phyloP scores from a whole-genome alignment of 345 rosid species.

The Pistacia integerrima region DNA sequence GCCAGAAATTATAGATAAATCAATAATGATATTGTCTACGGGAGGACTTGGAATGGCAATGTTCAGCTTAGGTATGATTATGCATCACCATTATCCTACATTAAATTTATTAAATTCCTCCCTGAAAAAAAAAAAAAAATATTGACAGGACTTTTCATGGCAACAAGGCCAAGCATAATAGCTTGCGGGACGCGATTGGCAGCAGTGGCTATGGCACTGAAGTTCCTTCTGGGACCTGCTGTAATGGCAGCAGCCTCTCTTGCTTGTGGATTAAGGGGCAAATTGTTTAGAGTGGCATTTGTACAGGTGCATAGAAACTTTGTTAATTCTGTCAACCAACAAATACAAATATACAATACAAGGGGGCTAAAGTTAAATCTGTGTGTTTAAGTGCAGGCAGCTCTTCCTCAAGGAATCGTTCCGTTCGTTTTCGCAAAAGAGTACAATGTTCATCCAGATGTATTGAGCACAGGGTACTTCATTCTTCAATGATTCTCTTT shows the following conservation, averaged over 20 bases:
- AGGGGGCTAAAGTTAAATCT: background rate
- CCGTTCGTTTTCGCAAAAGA: conserved; percentile 93
- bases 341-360: background rate
- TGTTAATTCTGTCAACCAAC: background rate
- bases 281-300: conserved; percentile 54
- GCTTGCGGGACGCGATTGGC: conserved; percentile 74
- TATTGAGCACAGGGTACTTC: conserved; percentile 73
- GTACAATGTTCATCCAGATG: conserved; percentile 76
- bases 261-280: conserved; percentile 48
- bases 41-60: conserved; percentile 99
- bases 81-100: background rate
- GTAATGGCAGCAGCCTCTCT: conserved; percentile 70
- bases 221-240: conserved; percentile 67
- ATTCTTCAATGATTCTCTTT: background rate
- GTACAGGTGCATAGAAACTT: conserved; percentile 52
- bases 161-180: conserved; percentile 59
- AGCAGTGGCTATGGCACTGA: conserved; percentile 53
- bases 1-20: conserved; percentile 66
- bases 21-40: conserved; percentile 61
- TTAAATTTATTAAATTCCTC: background rate
- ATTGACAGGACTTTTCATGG: conserved; percentile 82
- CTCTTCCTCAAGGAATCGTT: conserved; percentile 89
- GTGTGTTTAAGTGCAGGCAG: conserved; percentile 53
- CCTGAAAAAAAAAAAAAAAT: background rate
- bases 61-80: conserved; percentile 82